These are phyloP conservation scores for Puccinia novopanici DNA, from an alignment of 1,284 basidiomycete genomes.

Conservation along the genomic window DNA sequence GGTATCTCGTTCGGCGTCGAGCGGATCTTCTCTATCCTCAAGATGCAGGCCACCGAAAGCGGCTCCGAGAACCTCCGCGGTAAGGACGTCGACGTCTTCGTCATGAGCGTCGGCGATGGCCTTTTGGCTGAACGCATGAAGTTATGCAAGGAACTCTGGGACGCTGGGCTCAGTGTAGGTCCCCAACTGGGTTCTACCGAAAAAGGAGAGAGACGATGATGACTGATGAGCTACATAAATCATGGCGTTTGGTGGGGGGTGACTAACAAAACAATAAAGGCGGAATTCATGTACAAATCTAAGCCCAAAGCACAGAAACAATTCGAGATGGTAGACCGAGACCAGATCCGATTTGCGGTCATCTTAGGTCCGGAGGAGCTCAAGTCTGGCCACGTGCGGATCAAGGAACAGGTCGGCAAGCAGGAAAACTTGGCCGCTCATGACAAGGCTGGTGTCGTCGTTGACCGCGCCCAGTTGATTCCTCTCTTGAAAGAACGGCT, in stretches of 20 bases:
- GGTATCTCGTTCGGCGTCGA: conserved; percentile 93
- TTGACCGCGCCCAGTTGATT: conserved; percentile 36
- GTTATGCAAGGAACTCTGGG: conserved; percentile 79
- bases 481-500: conserved; percentile 26
- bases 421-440: conserved; percentile 45
- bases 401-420: conserved; percentile 89
- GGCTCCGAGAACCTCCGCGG: conserved; percentile 63
- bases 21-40: conserved; percentile 89
- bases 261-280: conserved; percentile 61
- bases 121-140: conserved; percentile 81
- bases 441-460: conserved; percentile 37
- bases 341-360: conserved; percentile 86
- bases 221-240: not conserved
- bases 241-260: not conserved
- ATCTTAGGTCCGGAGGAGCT: conserved; percentile 87
- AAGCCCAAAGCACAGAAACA: conserved; percentile 84
- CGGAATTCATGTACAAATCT: conserved; percentile 88
- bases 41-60: conserved; percentile 68
- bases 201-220: not conserved
- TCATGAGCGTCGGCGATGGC: conserved; percentile 89
- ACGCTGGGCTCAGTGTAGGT: conserved; percentile 80
- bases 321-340: conserved; percentile 86
- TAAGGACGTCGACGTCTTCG: conserved; percentile 92
- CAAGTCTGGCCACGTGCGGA: conserved; percentile 76
- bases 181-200: too few species aligned